Evolutionary conservation across 2,329 filamentous ascomycete species (phyloP).

Genomic region (Aschersonia sp.): DNA sequence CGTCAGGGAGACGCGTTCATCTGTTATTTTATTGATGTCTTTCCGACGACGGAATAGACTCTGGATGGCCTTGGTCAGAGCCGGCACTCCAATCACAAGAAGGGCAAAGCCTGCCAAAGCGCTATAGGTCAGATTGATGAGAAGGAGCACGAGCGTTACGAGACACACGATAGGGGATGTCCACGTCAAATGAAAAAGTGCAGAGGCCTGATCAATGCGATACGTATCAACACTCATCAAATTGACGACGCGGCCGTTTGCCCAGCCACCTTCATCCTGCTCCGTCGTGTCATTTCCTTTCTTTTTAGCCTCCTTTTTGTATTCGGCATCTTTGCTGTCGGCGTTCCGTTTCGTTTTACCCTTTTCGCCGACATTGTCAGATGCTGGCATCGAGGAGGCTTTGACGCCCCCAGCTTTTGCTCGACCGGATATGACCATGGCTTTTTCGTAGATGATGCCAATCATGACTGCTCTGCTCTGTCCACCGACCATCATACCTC

Average conservation of each 20-base stretch:
- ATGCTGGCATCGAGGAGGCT: constrained; percentile 13
- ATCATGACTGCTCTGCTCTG: constrained; percentile 72
- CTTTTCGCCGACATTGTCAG: constrained; percentile 23
- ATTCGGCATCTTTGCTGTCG: constrained; percentile 24
- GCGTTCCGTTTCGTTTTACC: too few relatives aligned
- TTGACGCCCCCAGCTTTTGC: constrained; percentile 67
- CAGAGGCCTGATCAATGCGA: constrained; percentile 75
- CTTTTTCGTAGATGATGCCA: constrained; percentile 79
- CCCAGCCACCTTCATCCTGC: constrained; percentile 67
- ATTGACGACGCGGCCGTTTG: constrained; percentile 82
- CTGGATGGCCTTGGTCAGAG: constrained; percentile 64
- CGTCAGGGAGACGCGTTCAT: constrained; percentile 78
- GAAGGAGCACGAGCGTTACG: constrained; percentile 63
- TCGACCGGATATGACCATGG: constrained; percentile 74
- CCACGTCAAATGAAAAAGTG: constrained; percentile 87
- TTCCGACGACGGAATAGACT: constrained; percentile 61
- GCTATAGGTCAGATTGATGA: constrained; percentile 82
- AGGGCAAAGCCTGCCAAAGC: constrained; percentile 79
- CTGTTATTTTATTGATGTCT: constrained; percentile 83
- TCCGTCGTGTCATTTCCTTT: constrained; percentile 23
- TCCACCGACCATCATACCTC: constrained; percentile 82
- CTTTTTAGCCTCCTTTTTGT: constrained; percentile 20
- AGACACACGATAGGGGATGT: constrained; percentile 66
- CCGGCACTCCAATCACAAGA: constrained; percentile 61
- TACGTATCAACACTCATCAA: constrained; percentile 94